Conservation (phyloP, 768 basidiomycete species). For the Stropharia rugosoannulata region DNA sequence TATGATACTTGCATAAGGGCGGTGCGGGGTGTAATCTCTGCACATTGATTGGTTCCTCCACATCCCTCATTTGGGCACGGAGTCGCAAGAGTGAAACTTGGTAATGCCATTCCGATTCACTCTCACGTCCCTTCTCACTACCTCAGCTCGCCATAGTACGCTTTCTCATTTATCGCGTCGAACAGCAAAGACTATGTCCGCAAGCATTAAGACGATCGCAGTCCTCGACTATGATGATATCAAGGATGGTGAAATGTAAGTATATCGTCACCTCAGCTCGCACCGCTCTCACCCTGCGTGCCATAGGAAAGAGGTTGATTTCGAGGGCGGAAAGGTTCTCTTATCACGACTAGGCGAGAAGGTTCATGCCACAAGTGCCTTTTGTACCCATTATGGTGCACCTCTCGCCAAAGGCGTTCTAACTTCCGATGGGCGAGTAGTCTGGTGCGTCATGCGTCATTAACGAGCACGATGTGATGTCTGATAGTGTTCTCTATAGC, state of each 20-base stretch:
- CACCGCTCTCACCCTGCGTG: background rate
- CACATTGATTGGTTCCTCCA: conserved; percentile 2
- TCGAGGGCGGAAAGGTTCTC: conserved; percentile 77
- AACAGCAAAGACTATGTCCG: conserved; percentile 36
- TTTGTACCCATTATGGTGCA: conserved; percentile 92
- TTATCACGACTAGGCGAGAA: conserved; percentile 75
- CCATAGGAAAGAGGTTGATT: conserved; percentile 78
- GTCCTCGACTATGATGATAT: conserved; percentile 59
- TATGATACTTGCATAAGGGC: too few species aligned
- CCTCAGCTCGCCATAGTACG: background rate
- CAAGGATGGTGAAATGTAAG: conserved; percentile 66
- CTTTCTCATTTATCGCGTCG: conserved; percentile 6
- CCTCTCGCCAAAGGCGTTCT: conserved; percentile 83
- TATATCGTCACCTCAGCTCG: background rate
- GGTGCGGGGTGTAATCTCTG: too few species aligned
- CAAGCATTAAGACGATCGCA: conserved; percentile 42
- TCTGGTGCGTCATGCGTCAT: conserved; percentile 51
- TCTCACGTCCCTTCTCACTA: conserved; percentile 13
- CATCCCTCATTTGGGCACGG: background rate
- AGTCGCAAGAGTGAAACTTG: background rate
- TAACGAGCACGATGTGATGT: background rate
- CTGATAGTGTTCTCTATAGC: conserved; percentile 30
- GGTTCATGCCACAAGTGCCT: conserved; percentile 76
- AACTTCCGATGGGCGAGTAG: conserved; percentile 73
- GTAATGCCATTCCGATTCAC: conserved; percentile 10